Evolutionary conservation across 371 early-diverging fungal genomes (phyloP), one percentile per base, ranked within the genome.

Genomic region (Actinomucor elegans): DNA sequence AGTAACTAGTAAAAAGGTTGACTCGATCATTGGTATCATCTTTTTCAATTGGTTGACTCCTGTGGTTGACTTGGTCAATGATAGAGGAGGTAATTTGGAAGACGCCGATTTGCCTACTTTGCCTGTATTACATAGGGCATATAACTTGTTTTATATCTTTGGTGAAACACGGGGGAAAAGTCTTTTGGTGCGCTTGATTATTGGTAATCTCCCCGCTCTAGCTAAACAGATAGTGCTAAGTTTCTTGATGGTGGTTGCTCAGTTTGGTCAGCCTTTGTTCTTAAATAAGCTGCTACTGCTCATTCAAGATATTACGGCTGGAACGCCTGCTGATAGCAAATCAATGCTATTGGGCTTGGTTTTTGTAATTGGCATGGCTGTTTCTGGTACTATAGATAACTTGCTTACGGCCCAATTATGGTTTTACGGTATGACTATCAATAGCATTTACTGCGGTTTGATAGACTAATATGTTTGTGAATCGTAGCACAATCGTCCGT

Each of bases 371-470:
- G 72, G 74, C 6, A 15, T 66, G 15, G 55, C 67, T 11, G 59
- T 66, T 14, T 57, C 75, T 14, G 69, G 63, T 24, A 45, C 75
- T 2, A 21, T 73, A 18, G 46, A 59, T 24, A 66, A 61, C 14
- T 17, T 75, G 17, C 49, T 69, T 10, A 61, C 68, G 35, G 75
- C 65, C 2, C 80, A 81, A 47, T 48, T 76, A 6, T 73, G 73
- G 57, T 80, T 77, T 61, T 73, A 58, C 47, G 65, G 75, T 75
- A 71, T 42, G 37, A 5, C 6, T 20, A 36, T 12, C 6, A 6
- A 33, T 12, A 5, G 23, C 5, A 15, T 18, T 12, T 15, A 8
- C n/a, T 26, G 42, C 15, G 27, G 33, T 2, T 28, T 20, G 8
- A 17, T 28, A n/a, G n/a, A 44, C 11, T 44, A 36, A 58, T 21